phyloP scores from a whole-genome alignment of 306 rosid species.

The Phaseolus lunatus region DNA sequence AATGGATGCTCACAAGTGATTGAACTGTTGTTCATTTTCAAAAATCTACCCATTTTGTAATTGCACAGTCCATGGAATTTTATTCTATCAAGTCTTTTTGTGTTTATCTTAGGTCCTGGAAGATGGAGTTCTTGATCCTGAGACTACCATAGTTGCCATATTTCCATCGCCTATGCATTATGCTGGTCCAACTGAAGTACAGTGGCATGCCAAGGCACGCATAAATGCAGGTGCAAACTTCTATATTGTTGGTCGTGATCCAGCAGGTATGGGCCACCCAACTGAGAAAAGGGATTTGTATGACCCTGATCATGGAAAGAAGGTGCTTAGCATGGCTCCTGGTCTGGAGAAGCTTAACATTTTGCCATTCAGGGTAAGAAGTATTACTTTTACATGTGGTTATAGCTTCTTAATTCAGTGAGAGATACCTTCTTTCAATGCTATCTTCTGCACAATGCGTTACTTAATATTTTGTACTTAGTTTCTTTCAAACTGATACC shows the following conservation, averaged over 20 bases:
- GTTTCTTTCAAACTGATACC: slow-evolving; percentile 10
- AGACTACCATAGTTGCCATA: slow-evolving; percentile 92
- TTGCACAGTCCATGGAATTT: slow-evolving; percentile 15
- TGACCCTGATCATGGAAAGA: slow-evolving; percentile 96
- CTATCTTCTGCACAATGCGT: slow-evolving; percentile 14
- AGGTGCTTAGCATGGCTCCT: slow-evolving; percentile 95
- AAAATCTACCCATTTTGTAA: slow-evolving; percentile 7
- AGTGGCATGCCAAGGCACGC: slow-evolving; percentile 98
- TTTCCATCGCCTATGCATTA: slow-evolving; percentile 99
- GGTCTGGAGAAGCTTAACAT: slow-evolving; percentile 96
- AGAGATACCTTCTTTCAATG: background rate
- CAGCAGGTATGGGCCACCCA: slow-evolving; percentile 99
- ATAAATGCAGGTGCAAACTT: slow-evolving; percentile 97
- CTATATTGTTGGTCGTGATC: slow-evolving; percentile 98
- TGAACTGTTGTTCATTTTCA: slow-evolving; percentile 3
- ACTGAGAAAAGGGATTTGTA: slow-evolving; percentile 91
- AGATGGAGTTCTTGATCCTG: slow-evolving; percentile 93
- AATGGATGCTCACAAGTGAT: slow-evolving; percentile 8
- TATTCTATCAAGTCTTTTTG: slow-evolving; percentile 27
- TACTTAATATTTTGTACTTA: slow-evolving; percentile 13
- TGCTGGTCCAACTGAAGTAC: slow-evolving; percentile 99
- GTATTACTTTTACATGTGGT: slow-evolving; percentile 12
- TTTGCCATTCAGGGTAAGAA: slow-evolving; percentile 86
- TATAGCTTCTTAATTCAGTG: slow-evolving; percentile 16
- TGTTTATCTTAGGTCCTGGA: slow-evolving; percentile 77